Percentiles rank a stretch among this genome's conserved stretches.
phyloP scores from a whole-genome alignment of 129 eudicot genomes.

The Centrapalus pauciflorus region DNA sequence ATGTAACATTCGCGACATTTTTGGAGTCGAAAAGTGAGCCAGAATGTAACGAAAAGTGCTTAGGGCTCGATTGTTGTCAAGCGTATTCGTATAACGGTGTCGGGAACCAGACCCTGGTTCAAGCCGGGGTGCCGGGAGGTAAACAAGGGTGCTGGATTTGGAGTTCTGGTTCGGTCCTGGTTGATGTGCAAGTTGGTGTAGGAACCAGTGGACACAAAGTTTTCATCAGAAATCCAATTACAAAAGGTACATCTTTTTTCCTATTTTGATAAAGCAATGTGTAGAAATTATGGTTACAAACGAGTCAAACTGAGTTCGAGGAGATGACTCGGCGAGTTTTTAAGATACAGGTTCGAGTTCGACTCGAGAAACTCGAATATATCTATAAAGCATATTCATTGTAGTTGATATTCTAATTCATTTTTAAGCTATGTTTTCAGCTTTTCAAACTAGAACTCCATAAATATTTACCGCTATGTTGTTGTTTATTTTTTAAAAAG shows the following conservation, averaged over 20 bases:
- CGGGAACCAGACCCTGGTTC: constrained; percentile 18
- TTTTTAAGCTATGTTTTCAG: no score
- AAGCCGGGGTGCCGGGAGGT: constrained; percentile 25
- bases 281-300: no score
- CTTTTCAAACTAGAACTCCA: no score
- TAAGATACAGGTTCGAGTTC: no score
- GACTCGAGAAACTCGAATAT: no score
- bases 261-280: no score
- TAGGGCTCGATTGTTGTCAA: constrained; percentile 33
- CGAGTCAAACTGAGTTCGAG: no score
- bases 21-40: constrained; percentile 25
- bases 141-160: constrained; percentile 41
- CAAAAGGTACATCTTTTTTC: constrained; percentile 4
- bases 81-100: constrained; percentile 32
- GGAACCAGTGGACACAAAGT: constrained; percentile 20
- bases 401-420: no score
- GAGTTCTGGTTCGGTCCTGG: constrained; percentile 31
- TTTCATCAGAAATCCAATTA: constrained; percentile 23
- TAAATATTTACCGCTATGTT: no score
- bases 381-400: no score
- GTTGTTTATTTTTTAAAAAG: no score
- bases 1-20: constrained; percentile 33
- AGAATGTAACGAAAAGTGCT: constrained; percentile 36
- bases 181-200: constrained; percentile 25
- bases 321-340: no score